A percentile compares a stretch with the other conserved stretches of the same genome.
Evolutionary conservation across 371 early-diverging fungal species (phyloP).

Genomic region (Batkoa obscura): DNA sequence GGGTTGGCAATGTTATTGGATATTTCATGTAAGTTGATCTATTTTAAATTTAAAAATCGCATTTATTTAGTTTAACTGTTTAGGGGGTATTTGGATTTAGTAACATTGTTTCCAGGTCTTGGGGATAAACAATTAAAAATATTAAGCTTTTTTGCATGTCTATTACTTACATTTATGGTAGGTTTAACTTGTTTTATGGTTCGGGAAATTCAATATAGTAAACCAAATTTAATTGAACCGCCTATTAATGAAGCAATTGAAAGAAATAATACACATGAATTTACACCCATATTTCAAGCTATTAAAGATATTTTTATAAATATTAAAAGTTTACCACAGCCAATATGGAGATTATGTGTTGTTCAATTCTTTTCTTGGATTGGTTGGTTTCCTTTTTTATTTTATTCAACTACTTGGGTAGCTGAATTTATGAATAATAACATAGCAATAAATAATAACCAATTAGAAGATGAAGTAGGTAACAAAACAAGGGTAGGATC

Average conservation of each 20-base stretch:
- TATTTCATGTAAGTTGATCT: conserved; percentile 41
- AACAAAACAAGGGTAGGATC: conserved; percentile 68
- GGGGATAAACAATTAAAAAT: conserved; percentile 70
- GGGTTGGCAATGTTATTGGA: conserved; percentile 67
- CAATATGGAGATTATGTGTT: conserved; percentile 57
- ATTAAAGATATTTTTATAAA: neutral
- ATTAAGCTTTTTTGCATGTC: conserved; percentile 47
- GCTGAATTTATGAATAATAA: conserved; percentile 28
- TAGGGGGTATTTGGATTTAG: conserved; percentile 63
- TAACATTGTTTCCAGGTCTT: conserved; percentile 42
- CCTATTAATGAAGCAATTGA: neutral
- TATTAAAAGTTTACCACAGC: conserved; percentile 28
- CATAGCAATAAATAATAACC: neutral
- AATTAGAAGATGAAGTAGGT: conserved; percentile 23
- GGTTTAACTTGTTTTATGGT: conserved; percentile 45
- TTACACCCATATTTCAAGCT: neutral
- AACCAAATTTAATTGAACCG: neutral
- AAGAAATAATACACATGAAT: neutral
- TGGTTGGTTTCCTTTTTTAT: conserved; percentile 91
- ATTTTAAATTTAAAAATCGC: neutral
- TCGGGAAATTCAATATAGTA: conserved; percentile 17
- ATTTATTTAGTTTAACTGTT: neutral
- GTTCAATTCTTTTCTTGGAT: conserved; percentile 88
- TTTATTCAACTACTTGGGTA: conserved; percentile 70
- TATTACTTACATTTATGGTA: conserved; percentile 36